These are phyloP conservation scores for Wilcoxina mikolae DNA, from an alignment of 495 filamentous ascomycete species.

Conservation along the genomic window DNA sequence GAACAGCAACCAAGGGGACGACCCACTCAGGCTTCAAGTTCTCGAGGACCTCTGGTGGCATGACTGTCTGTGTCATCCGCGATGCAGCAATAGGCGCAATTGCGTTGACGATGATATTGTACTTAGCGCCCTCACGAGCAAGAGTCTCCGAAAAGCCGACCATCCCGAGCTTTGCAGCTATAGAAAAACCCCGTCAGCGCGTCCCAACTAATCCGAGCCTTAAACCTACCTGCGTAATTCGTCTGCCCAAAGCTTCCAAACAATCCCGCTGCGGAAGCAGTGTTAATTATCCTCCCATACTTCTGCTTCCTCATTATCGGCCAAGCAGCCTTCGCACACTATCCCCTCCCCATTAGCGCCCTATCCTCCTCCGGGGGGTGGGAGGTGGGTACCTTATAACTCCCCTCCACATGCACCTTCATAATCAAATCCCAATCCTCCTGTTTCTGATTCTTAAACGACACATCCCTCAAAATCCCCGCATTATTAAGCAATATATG, in stretches of 20 bases:
- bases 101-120: constrained; percentile 92
- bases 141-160: constrained; percentile 97
- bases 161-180: constrained; percentile 85
- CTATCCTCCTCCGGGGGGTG: neutral
- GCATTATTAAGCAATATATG: constrained; percentile 97
- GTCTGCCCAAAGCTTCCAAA: constrained; percentile 93
- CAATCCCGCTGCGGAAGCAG: constrained; percentile 82
- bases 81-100: constrained; percentile 94
- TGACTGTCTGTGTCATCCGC: constrained; percentile 94
- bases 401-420: constrained; percentile 83
- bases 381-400: constrained; percentile 55
- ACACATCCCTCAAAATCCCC: constrained; percentile 88
- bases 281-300: constrained; percentile 92
- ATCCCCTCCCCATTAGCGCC: constrained; percentile 11
- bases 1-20: constrained; percentile 78
- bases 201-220: neutral
- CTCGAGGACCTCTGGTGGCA: constrained; percentile 86
- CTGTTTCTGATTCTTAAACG: constrained; percentile 99
- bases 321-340: constrained; percentile 91
- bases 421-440: constrained; percentile 91
- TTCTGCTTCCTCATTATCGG: constrained; percentile 97
- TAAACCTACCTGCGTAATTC: constrained; percentile 67
- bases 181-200: constrained; percentile 7
- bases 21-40: constrained; percentile 91
- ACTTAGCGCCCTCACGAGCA: constrained; percentile 93